Evolutionary conservation across 208 protist genomes (phyloP).

Genomic region (Acanthamoeba castellanii): DNA sequence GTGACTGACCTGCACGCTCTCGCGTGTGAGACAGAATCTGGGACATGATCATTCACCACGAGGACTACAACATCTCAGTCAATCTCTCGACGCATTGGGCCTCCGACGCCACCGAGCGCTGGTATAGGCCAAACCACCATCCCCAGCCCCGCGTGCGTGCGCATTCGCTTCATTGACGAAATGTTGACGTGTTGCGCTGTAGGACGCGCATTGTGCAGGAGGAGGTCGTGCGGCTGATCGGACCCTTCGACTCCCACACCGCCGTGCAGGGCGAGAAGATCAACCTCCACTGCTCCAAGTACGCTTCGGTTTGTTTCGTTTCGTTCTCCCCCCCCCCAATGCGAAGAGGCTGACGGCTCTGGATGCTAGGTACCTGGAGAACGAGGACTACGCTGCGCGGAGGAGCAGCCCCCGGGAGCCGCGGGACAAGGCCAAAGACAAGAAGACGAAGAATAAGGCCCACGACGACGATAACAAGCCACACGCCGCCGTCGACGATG

Average conservation of each 20-base stretch:
- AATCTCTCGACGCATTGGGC: constrained; percentile 91
- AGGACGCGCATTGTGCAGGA: constrained; percentile 90
- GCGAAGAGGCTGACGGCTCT: constrained; percentile 74
- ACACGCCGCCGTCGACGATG: neutral
- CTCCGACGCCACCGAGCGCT: constrained; percentile 87
- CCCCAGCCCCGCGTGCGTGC: constrained; percentile 2
- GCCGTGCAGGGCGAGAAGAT: constrained; percentile 90
- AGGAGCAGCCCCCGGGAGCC: neutral
- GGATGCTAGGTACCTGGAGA: neutral
- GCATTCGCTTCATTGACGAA: neutral
- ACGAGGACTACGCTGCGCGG: neutral
- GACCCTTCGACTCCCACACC: constrained; percentile 90
- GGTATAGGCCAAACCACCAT: constrained; percentile 75
- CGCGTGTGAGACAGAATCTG: constrained; percentile 85
- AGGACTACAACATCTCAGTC: constrained; percentile 93
- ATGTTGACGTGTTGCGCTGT: too few relatives aligned
- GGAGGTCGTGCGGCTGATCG: constrained; percentile 82
- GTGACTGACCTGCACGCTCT: neutral
- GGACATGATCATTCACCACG: constrained; percentile 94
- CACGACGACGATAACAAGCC: neutral
- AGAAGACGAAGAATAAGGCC: neutral
- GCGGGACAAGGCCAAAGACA: neutral
- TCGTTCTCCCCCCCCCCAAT: neutral
- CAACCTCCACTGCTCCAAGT: constrained; percentile 81
- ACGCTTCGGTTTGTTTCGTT: neutral